phyloP scores from a whole-genome alignment of 129 eudicot genomes.

The Flaveria sonorensis region DNA sequence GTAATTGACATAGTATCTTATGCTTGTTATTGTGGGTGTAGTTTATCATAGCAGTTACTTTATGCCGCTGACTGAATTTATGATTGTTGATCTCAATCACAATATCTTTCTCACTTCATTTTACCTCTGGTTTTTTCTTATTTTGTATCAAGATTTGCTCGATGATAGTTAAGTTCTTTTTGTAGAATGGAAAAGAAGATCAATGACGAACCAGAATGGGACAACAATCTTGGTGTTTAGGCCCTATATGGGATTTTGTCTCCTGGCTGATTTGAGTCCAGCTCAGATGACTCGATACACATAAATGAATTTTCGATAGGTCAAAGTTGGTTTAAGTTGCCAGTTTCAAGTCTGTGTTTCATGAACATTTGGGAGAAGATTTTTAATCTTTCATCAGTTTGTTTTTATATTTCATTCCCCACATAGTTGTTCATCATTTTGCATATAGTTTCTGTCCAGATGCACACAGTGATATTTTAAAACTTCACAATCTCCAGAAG shows the following conservation, averaged over 20 bases:
- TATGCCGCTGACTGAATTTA: no score
- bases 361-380: neutral
- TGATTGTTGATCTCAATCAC: no score
- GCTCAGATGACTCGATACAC: no score
- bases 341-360: neutral
- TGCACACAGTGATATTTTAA: no score
- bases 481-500: neutral
- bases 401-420: neutral
- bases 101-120: no score
- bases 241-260: neutral
- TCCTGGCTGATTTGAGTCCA: neutral
- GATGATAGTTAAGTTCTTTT: neutral
- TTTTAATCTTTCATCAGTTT: neutral
- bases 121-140: no score
- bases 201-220: neutral
- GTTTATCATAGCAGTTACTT: no score
- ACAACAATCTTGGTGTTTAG: neutral
- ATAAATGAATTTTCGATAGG: no score
- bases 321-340: neutral
- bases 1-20: no score
- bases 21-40: no score
- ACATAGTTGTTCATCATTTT: neutral
- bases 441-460: neutral
- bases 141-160: no score
- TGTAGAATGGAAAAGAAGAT: neutral